A percentile compares a stretch with the other conserved stretches of the same genome.
Evolutionary conservation across 306 rosid species (phyloP).

Genomic region (Malus asiatica): DNA sequence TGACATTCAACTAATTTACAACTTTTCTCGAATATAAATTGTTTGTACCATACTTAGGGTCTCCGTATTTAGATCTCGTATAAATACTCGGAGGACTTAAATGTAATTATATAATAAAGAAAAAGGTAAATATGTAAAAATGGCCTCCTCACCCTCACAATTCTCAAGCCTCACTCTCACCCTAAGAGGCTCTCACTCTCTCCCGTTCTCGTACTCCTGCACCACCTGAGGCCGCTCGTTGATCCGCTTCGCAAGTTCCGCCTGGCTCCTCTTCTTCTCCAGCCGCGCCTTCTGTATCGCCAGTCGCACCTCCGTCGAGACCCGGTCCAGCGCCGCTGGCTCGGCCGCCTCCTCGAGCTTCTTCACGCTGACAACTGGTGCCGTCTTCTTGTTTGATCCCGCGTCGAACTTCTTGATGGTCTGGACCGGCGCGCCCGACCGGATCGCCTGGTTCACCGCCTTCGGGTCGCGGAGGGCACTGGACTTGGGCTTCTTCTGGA

Average conservation of each 20-base stretch:
- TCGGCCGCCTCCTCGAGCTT: conserved; percentile 72
- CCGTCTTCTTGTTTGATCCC: conserved; percentile 50
- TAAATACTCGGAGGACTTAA: too few relatives aligned
- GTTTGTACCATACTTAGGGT: too few relatives aligned
- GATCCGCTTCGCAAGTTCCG: conserved; percentile 67
- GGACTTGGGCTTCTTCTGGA: conserved; percentile 56
- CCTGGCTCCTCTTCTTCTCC: conserved; percentile 77
- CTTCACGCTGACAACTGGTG: conserved; percentile 37
- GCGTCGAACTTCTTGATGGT: conserved; percentile 60
- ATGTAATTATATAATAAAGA: too few relatives aligned
- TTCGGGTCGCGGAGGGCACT: conserved; percentile 56
- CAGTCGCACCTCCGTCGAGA: conserved; percentile 48
- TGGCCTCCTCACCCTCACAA: too few relatives aligned
- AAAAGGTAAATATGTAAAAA: too few relatives aligned
- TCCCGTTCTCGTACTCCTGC: conserved; percentile 81
- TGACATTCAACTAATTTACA: too few relatives aligned
- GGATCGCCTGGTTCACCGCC: conserved; percentile 66
- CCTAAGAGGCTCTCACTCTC: too few relatives aligned
- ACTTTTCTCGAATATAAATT: too few relatives aligned
- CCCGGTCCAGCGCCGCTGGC: conserved; percentile 58
- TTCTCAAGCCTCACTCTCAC: too few relatives aligned
- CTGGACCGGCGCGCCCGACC: conserved; percentile 49
- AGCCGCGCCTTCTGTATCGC: conserved; percentile 73
- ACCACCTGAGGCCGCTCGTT: conserved; percentile 74
- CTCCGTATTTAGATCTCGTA: too few relatives aligned